Evolutionary conservation across 805 yeast species (phyloP).

Genomic region (Pichia scutulata): DNA sequence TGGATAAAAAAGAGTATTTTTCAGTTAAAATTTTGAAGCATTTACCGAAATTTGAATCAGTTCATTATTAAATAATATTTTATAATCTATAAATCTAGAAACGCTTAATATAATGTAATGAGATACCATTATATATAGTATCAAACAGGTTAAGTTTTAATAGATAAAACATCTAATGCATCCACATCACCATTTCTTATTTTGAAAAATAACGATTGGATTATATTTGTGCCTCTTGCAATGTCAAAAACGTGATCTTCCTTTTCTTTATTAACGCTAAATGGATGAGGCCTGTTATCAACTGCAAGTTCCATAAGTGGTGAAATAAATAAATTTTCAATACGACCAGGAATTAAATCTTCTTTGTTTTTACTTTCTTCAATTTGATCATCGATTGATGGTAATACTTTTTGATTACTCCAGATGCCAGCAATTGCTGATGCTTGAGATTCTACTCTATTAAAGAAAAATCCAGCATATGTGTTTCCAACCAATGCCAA

Average conservation of each 20-base stretch:
- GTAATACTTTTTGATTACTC: conserved; percentile 35
- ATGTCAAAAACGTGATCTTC: conserved; percentile 12
- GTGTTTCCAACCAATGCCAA: conserved; percentile 35
- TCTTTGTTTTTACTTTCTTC: conserved; percentile 14
- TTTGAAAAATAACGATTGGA: conserved; percentile 10
- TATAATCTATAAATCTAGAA: too few species aligned
- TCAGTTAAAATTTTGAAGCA: too few species aligned
- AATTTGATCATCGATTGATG: conserved; percentile 33
- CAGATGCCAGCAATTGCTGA: conserved; percentile 51
- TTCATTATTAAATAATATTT: too few species aligned
- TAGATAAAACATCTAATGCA: background rate
- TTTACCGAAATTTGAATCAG: too few species aligned
- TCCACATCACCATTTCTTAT: conserved; percentile 13
- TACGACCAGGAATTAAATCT: background rate
- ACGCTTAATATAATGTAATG: too few species aligned
- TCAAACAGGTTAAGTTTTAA: background rate
- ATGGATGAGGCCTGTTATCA: conserved; percentile 15
- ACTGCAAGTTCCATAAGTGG: conserved; percentile 10
- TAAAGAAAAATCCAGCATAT: conserved; percentile 38
- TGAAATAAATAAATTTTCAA: conserved; percentile 10
- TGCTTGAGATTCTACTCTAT: conserved; percentile 41
- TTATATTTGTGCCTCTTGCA: conserved; percentile 5
- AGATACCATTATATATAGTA: too few species aligned
- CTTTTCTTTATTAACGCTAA: conserved; percentile 9
- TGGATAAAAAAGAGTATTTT: background rate